Percentiles rank a stretch among this genome's conserved stretches.
Conservation (phyloP, 148 eudicot species). For the Silene conica region DNA sequence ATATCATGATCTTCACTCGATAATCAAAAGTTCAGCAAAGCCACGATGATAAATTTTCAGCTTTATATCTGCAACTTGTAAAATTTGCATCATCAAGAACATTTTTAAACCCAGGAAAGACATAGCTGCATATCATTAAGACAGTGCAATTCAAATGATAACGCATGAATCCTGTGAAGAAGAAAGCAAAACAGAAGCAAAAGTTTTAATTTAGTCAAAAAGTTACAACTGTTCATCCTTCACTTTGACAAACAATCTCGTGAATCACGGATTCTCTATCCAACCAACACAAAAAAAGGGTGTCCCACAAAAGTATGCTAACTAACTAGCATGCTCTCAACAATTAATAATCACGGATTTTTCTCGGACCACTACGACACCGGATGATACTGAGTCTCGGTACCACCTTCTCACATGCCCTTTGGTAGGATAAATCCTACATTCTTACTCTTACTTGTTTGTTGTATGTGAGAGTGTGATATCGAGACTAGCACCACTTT, state of each 20-base stretch:
- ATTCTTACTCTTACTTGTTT: too few relatives aligned
- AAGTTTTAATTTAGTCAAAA: constrained; percentile 16
- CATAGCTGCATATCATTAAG: not conserved
- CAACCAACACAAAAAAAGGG: constrained; percentile 16
- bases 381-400: too few relatives aligned
- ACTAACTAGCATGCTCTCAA: constrained; percentile 2
- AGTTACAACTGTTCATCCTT: constrained; percentile 28
- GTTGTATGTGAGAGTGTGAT: too few relatives aligned
- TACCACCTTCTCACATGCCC: too few relatives aligned
- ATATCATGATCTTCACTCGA: too few relatives aligned
- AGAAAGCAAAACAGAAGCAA: constrained; percentile 19
- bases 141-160: constrained; percentile 4
- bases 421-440: too few relatives aligned
- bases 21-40: not conserved
- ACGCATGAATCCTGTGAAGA: constrained; percentile 38
- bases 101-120: not conserved
- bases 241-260: constrained; percentile 29
- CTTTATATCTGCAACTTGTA: not conserved
- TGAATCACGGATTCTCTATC: constrained; percentile 32
- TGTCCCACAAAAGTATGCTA: constrained; percentile 6
- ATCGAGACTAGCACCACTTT: too few relatives aligned
- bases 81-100: not conserved
- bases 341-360: not conserved
- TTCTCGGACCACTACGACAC: too few relatives aligned
- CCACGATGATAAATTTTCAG: not conserved